A percentile compares a stretch with the other conserved stretches of the same genome.
Evolutionary conservation across 2,329 filamentous ascomycete species (phyloP).

Genomic region (Parafenestella ontariensis): DNA sequence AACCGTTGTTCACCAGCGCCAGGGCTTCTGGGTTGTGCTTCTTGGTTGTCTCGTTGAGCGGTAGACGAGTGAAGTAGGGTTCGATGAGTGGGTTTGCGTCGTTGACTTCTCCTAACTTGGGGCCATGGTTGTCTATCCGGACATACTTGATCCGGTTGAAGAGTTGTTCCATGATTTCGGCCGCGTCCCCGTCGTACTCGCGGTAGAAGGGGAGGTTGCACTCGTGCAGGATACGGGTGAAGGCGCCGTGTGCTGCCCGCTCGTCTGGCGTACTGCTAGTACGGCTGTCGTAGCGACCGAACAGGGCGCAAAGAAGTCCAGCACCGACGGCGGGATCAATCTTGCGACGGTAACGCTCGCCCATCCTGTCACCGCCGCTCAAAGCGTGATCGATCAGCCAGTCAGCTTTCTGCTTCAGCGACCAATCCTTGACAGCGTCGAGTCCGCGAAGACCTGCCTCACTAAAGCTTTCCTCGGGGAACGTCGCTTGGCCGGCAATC

Average conservation of each 20-base stretch:
- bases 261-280: conserved; percentile 58
- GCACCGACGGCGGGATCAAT: conserved; percentile 75
- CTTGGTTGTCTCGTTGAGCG: conserved; percentile 76
- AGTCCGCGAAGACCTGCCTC: conserved; percentile 58
- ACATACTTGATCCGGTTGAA: conserved; percentile 96
- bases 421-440: conserved; percentile 61
- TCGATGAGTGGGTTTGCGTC: conserved; percentile 83
- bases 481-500: conserved; percentile 65
- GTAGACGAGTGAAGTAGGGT: conserved; percentile 91
- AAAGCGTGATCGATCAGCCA: conserved; percentile 75
- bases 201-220: conserved; percentile 88
- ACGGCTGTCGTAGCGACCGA: conserved; percentile 70
- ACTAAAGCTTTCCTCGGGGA: conserved; percentile 62
- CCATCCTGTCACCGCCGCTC: conserved; percentile 73
- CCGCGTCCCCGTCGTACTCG: conserved; percentile 86
- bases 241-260: conserved; percentile 62
- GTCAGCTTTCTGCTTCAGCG: conserved; percentile 65
- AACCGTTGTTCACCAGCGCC: conserved; percentile 92
- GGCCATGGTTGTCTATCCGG: conserved; percentile 89
- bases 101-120: conserved; percentile 81
- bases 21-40: conserved; percentile 78
- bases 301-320: conserved; percentile 70
- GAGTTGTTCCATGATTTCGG: conserved; percentile 85
- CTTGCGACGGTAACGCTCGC: conserved; percentile 76
- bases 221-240: conserved; percentile 73